Percentiles rank a stretch among this genome's conserved stretches.
Evolutionary conservation across 371 early-diverging fungal species (phyloP).

Genomic region (Parasitella parasitica): DNA sequence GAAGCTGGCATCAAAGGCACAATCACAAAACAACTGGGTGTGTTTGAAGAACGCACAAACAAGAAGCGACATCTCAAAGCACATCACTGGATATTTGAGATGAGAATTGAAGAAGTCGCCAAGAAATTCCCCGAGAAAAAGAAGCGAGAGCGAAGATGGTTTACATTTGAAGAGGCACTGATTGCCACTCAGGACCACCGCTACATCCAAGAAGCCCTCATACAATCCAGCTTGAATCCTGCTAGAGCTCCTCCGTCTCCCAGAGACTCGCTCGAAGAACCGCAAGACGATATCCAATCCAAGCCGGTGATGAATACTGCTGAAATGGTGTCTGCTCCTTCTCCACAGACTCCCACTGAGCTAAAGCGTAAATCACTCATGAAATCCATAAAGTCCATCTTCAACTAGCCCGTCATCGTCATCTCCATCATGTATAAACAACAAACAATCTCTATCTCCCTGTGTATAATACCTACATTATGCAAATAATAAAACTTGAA

Average conservation of each 20-base stretch:
- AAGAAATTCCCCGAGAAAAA: conserved; percentile 55
- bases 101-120: conserved; percentile 49
- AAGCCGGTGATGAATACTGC: neutral
- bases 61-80: conserved; percentile 37
- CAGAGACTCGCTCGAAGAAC: conserved; percentile 13
- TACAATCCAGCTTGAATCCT: conserved; percentile 22
- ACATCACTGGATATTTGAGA: conserved; percentile 51
- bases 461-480: neutral
- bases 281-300: neutral
- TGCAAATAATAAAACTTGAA: neutral
- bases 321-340: neutral
- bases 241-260: conserved; percentile 8
- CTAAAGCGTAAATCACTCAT: neutral
- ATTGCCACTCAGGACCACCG: conserved; percentile 16
- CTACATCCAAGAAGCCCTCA: conserved; percentile 24
- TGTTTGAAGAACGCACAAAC: conserved; percentile 42
- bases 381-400: neutral
- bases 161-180: conserved; percentile 22
- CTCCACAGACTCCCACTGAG: neutral
- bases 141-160: conserved; percentile 55
- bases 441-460: neutral
- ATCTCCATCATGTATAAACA: neutral
- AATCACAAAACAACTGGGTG: conserved; percentile 44
- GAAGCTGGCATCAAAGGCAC: conserved; percentile 57
- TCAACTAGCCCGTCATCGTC: neutral